Evolutionary conservation across 139 green algal genomes (phyloP).

Genomic region (Chlorella sp.): DNA sequence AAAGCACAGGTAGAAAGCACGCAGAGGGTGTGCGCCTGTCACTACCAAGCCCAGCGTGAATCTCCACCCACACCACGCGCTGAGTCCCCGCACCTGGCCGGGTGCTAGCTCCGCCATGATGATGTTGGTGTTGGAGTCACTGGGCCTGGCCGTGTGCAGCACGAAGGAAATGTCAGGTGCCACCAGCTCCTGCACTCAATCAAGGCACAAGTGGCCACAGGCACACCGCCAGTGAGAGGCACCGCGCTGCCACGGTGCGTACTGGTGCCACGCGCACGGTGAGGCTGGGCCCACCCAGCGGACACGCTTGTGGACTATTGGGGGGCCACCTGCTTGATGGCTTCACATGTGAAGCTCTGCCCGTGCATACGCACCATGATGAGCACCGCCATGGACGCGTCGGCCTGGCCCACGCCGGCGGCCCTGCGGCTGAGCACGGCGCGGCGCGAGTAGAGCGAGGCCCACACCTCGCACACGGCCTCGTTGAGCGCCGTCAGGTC

Average conservation of each 20-base stretch:
- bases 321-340: no score
- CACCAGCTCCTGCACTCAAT: conserved; percentile 70
- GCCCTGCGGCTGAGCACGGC: conserved; percentile 74
- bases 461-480: conserved; percentile 80
- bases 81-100: conserved; percentile 2
- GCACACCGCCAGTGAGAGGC: no score
- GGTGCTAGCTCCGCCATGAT: conserved; percentile 52
- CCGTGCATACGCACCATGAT: conserved; percentile 10
- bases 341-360: no score
- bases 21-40: no score
- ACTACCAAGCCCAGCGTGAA: no score
- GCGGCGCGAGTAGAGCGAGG: conserved; percentile 78
- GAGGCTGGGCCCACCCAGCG: no score
- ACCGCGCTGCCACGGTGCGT: no score
- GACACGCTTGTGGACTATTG: no score
- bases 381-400: conserved; percentile 86
- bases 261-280: no score
- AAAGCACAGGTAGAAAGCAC: no score
- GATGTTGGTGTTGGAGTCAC: conserved; percentile 37
- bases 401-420: conserved; percentile 36
- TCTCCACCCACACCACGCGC: background rate
- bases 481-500: conserved; percentile 41
- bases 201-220: background rate
- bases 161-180: conserved; percentile 73
- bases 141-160: conserved; percentile 77